Percentiles rank a stretch among this genome's conserved stretches.
Conservation (phyloP, 345 rosid genomes). For the Excoecaria cochinchinensis region DNA sequence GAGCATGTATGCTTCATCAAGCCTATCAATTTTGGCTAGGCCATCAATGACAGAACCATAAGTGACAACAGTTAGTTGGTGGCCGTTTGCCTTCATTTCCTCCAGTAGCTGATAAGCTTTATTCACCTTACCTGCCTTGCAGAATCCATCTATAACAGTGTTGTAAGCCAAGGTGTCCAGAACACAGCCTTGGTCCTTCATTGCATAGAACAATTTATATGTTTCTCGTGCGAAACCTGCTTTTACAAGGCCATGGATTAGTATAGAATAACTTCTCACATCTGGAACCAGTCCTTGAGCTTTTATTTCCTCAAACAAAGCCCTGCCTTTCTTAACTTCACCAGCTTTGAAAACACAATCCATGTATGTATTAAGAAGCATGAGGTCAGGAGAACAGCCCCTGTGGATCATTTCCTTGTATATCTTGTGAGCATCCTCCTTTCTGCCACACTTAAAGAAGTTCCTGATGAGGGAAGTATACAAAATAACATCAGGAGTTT, state of each 20-base stretch:
- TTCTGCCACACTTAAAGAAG: slow-evolving; percentile 78
- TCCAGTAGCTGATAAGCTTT: slow-evolving; percentile 91
- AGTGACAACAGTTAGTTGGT: slow-evolving; percentile 79
- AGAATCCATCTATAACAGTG: slow-evolving; percentile 82
- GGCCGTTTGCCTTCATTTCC: slow-evolving; percentile 87
- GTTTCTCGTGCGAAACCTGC: slow-evolving; percentile 88
- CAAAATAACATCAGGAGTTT: slow-evolving; percentile 57
- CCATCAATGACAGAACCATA: slow-evolving; percentile 91
- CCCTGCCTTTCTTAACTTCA: slow-evolving; percentile 78
- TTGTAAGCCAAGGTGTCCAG: slow-evolving; percentile 85
- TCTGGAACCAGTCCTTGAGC: slow-evolving; percentile 67
- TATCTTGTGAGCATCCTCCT: slow-evolving; percentile 93
- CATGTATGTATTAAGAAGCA: slow-evolving; percentile 82
- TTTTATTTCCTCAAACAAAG: slow-evolving; percentile 78
- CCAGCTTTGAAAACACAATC: slow-evolving; percentile 92
- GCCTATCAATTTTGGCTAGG: slow-evolving; percentile 86
- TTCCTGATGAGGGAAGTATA: slow-evolving; percentile 81
- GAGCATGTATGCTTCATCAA: slow-evolving; percentile 97
- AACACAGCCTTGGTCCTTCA: slow-evolving; percentile 89
- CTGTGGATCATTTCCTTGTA: slow-evolving; percentile 75
- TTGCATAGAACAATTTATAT: slow-evolving; percentile 64
- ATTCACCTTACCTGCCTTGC: slow-evolving; percentile 90
- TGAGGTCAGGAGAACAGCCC: slow-evolving; percentile 73
- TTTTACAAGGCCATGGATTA: slow-evolving; percentile 77
- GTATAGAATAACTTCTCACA: slow-evolving; percentile 71